Evolutionary conservation across 2,329 filamentous ascomycete genomes (phyloP).

Genomic region (Gnomoniopsis sp.): DNA sequence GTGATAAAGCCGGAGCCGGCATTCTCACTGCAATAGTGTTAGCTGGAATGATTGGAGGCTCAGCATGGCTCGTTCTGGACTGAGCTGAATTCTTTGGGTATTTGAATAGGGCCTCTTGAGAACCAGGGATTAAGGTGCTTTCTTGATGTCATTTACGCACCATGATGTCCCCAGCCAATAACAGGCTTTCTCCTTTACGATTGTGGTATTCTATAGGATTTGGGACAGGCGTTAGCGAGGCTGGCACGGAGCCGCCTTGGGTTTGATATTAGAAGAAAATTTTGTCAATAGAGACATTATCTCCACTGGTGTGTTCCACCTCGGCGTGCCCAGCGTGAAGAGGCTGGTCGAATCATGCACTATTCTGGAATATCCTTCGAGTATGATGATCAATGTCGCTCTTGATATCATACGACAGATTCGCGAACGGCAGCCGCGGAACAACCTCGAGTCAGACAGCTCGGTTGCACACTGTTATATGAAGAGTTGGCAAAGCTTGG

Average conservation of each 20-base stretch:
- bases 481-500: too few relatives aligned
- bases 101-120: not conserved
- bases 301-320: too few relatives aligned
- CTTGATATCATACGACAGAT: too few relatives aligned
- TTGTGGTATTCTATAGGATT: not conserved
- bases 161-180: not conserved
- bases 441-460: too few relatives aligned
- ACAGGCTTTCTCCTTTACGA: not conserved
- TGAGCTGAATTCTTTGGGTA: not conserved
- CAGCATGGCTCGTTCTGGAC: slow-evolving; percentile 48
- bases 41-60: slow-evolving; percentile 37
- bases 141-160: not conserved
- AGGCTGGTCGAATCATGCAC: too few relatives aligned
- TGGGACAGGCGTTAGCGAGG: not conserved
- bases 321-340: too few relatives aligned
- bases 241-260: not conserved
- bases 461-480: too few relatives aligned
- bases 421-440: too few relatives aligned
- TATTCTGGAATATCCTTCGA: too few relatives aligned
- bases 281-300: too few relatives aligned
- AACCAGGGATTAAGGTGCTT: not conserved
- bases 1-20: slow-evolving; percentile 46
- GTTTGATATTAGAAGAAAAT: not conserved
- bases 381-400: too few relatives aligned
- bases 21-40: slow-evolving; percentile 45